These are phyloP conservation scores for Bjerkandera adusta DNA, from an alignment of 1,284 basidiomycete genomes.

Conservation along the genomic window DNA sequence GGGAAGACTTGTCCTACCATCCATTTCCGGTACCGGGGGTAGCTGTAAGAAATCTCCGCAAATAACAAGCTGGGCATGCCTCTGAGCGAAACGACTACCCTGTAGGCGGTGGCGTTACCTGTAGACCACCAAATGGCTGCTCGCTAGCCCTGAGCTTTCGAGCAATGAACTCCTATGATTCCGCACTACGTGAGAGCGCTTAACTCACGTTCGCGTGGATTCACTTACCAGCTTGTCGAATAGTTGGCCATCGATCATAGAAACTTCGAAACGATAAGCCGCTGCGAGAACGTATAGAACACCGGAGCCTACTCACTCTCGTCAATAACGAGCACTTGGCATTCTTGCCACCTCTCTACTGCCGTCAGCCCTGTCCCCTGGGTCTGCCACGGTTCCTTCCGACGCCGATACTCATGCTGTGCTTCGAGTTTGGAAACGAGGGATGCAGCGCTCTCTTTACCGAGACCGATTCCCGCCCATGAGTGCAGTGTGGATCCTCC, in stretches of 20 bases:
- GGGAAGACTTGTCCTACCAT: slow-evolving; percentile 19
- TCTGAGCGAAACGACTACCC: neutral
- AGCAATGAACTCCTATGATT: slow-evolving; percentile 46
- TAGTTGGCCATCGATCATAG: slow-evolving; percentile 55
- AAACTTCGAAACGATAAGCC: slow-evolving; percentile 36
- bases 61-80: slow-evolving; percentile 53
- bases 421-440: slow-evolving; percentile 67
- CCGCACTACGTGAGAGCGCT: neutral
- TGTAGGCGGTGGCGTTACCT: slow-evolving; percentile 40
- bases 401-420: slow-evolving; percentile 33
- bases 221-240: slow-evolving; percentile 63
- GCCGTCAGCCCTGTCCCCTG: slow-evolving; percentile 5
- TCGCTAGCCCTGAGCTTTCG: slow-evolving; percentile 45
- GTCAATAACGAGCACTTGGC: slow-evolving; percentile 64
- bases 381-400: slow-evolving; percentile 36
- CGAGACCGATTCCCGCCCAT: slow-evolving; percentile 89
- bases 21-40: slow-evolving; percentile 61
- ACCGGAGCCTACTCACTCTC: slow-evolving; percentile 44
- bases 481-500: slow-evolving; percentile 93
- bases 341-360: slow-evolving; percentile 47
- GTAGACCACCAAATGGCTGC: slow-evolving; percentile 73
- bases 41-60: slow-evolving; percentile 82
- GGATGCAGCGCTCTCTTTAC: slow-evolving; percentile 62
- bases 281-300: slow-evolving; percentile 16
- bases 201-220: slow-evolving; percentile 7